A percentile compares a stretch with the other conserved stretches of the same genome.
phyloP scores from a whole-genome alignment of 805 yeast genomes.

The Candida germanica region DNA sequence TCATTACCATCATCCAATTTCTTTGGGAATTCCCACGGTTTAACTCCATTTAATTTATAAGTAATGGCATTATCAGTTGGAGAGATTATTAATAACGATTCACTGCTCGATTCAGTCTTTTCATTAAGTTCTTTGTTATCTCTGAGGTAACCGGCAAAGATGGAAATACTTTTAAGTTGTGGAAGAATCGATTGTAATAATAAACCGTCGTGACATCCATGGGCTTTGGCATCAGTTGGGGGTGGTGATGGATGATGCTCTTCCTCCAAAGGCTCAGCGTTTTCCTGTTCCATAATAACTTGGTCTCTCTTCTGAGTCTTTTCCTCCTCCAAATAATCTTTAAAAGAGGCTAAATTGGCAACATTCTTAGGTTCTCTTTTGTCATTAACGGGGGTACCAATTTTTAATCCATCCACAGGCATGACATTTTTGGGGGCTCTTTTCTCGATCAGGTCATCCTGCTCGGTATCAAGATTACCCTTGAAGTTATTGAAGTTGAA shows the following conservation, averaged over 20 bases:
- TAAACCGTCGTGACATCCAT: conserved; percentile 6
- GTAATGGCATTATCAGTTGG: conserved; percentile 60
- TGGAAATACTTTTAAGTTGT: conserved; percentile 41
- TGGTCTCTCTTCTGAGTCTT: conserved; percentile 8
- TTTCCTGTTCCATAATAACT: conserved; percentile 13
- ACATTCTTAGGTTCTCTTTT: conserved; percentile 11
- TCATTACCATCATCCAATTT: conserved; percentile 41
- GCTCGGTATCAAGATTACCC: conserved; percentile 4
- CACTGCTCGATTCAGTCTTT: conserved; percentile 45
- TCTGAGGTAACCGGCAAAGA: conserved; percentile 70
- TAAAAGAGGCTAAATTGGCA: conserved; percentile 5
- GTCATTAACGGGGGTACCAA: conserved; percentile 4
- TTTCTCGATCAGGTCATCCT: conserved; percentile 4
- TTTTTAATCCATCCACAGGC: conserved; percentile 1
- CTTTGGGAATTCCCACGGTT: conserved; percentile 84
- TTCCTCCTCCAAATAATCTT: conserved; percentile 5
- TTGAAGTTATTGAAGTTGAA: conserved; percentile 12
- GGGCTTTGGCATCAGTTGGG: too few relatives aligned
- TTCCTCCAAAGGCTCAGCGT: too few relatives aligned
- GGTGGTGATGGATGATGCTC: too few relatives aligned
- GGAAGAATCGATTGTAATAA: conserved; percentile 37
- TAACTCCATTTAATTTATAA: conserved; percentile 44
- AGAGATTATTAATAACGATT: conserved; percentile 58
- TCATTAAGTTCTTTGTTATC: conserved; percentile 50
- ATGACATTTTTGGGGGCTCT: conserved; percentile 9